Conservation (phyloP, 2,329 filamentous ascomycete species). For the Sordariomycetes sp. region DNA sequence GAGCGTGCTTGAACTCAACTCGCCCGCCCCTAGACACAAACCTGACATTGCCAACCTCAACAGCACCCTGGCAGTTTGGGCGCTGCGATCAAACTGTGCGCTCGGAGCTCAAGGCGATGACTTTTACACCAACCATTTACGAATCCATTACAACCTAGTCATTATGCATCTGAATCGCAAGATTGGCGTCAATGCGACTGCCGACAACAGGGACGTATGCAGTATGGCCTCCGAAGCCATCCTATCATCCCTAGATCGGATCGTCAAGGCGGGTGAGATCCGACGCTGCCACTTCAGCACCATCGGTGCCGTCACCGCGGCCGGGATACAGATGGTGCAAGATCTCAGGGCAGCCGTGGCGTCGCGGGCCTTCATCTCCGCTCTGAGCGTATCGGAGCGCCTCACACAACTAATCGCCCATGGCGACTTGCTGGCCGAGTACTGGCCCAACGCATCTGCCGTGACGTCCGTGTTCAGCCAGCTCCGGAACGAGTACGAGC, state of each 20-base stretch:
- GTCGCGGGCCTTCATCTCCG: neutral
- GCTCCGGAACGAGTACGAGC: neutral
- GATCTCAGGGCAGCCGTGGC: neutral
- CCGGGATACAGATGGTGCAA: neutral
- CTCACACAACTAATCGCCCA: neutral
- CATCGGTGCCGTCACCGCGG: neutral
- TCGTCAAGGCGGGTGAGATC: neutral
- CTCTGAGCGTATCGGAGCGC: neutral
- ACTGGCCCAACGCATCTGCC: neutral
- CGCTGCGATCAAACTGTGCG: neutral
- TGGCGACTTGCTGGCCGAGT: neutral
- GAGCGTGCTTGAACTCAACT: too few species aligned
- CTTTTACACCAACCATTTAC: neutral
- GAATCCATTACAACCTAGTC: neutral
- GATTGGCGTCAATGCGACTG: too few species aligned
- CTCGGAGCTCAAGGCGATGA: neutral
- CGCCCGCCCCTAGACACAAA: too few species aligned
- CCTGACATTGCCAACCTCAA: neutral
- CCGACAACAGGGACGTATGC: neutral
- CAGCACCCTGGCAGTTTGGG: neutral
- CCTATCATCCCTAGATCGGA: neutral
- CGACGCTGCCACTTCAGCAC: neutral
- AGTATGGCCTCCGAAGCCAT: neutral
- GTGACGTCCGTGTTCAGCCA: neutral
- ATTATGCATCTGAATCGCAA: neutral